Base-by-base conservation (phyloP, 805 yeast species). In the Yarrowia sp. region DNA sequence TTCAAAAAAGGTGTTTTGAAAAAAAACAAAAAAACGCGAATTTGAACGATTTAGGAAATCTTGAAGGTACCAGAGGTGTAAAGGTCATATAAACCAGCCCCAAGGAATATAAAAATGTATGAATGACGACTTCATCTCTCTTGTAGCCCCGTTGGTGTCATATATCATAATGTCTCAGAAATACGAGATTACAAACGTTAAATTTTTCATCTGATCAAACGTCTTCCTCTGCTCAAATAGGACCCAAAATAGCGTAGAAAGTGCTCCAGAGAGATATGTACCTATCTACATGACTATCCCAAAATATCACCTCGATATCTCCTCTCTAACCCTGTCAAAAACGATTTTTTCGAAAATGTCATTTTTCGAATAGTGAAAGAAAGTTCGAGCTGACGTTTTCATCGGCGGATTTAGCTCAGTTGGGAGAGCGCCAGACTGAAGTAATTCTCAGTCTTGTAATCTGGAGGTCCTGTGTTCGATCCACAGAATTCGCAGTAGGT, bases 381-480 rank as follows among this genome's bases (percentile, higher is more conserved):
- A 4, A 12, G 5, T 9, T 20, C 12, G 2, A 8, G n/a, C 17
- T 46, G 3, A 3, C 34, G 34, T 5, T 50, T 34, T 36, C 58
- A 52, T 13, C 42, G 8, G 70, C 68, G 69, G 68, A 65, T 67
- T 75, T 74, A 74, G 77, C 77, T 74, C 77, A 74, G 77, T 74
- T 74, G 77, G 77, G 77, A 74, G 77, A 74, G 85, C 78, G 69
- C 77, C 78, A 39, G 81, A 77, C 68, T 82, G 75, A 72, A 76
- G 68, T 60, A 55, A 30, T 55, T 55, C 63, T 55, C 63, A 55
- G 63, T 55, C 63, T 55, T 24, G 66, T 44, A 68, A 85, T 85
- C 89, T 86, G 89, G 83, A 87, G 90, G 90, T 86, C 89, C 87
- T 86, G 89, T 85, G 89, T 87, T 87, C 90, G 88, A 86, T 86